These are phyloP conservation scores for Plasmodium reichenowi DNA, from an alignment of 169 alveolate genomes.

Conservation along the genomic window DNA sequence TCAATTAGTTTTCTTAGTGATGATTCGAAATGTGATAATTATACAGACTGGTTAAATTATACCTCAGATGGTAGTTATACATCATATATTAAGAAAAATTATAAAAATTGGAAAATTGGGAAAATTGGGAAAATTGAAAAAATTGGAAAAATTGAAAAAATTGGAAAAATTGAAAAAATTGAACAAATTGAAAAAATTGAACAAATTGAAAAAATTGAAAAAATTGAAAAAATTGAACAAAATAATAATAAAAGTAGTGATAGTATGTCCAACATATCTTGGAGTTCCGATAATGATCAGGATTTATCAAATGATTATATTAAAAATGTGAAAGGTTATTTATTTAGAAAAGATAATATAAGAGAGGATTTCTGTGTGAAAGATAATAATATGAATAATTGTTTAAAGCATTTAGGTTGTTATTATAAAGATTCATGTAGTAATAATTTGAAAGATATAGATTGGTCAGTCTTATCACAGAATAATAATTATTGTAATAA, in stretches of 20 bases:
- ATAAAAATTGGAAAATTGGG: background rate
- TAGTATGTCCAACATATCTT: too few relatives aligned
- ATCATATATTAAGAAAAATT: background rate
- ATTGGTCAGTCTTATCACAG: too few relatives aligned
- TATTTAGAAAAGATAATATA: background rate
- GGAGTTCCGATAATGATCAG: too few relatives aligned
- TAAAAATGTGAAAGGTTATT: too few relatives aligned
- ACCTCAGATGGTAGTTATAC: background rate
- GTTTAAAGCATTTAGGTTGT: background rate
- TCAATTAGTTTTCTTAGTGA: constrained; percentile 63
- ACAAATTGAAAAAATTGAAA: background rate
- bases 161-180: background rate
- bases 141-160: background rate
- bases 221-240: background rate
- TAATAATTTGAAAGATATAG: too few relatives aligned
- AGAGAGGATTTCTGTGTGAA: background rate
- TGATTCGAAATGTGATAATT: constrained; percentile 32
- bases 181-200: background rate
- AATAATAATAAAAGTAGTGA: too few relatives aligned
- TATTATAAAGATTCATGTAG: too few relatives aligned
- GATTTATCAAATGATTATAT: too few relatives aligned
- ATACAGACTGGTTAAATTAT: constrained; percentile 8
- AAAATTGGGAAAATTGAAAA: background rate
- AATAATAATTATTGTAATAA: too few relatives aligned
- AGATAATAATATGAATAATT: background rate